Percentiles rank a stretch among this genome's conserved stretches.
Conservation (phyloP, 148 eudicot genomes). For the Nyssa sinensis region DNA sequence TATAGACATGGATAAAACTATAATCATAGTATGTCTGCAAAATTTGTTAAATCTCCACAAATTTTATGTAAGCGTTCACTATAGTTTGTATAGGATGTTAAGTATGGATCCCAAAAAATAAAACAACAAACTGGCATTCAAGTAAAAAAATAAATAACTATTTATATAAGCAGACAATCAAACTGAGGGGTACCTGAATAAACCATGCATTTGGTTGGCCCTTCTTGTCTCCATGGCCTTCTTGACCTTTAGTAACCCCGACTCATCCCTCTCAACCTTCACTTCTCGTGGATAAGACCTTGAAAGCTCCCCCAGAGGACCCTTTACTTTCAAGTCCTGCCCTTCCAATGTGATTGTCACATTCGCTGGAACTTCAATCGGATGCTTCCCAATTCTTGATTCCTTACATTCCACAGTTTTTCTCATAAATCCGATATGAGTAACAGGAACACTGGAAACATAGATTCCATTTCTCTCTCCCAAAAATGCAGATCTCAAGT, state of each 20-base stretch:
- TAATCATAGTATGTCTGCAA: not conserved
- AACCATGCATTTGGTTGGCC: constrained; percentile 96
- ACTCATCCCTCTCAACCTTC: constrained; percentile 59
- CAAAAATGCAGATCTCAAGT: constrained; percentile 49
- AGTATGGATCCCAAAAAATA: too few relatives aligned
- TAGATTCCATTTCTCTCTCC: constrained; percentile 48
- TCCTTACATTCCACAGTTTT: constrained; percentile 76
- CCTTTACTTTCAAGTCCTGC: constrained; percentile 73
- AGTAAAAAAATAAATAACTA: too few relatives aligned
- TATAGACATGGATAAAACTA: too few relatives aligned
- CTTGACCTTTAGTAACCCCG: constrained; percentile 59
- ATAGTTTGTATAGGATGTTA: not conserved
- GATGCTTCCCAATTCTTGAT: constrained; percentile 92
- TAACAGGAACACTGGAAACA: constrained; percentile 34
- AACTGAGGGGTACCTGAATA: constrained; percentile 58
- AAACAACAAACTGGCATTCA: not conserved
- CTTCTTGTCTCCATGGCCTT: constrained; percentile 80
- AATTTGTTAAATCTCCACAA: not conserved
- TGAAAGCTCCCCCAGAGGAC: constrained; percentile 89
- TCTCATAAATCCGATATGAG: constrained; percentile 40
- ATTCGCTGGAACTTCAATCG: constrained; percentile 77
- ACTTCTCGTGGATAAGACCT: constrained; percentile 83
- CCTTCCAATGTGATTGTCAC: constrained; percentile 70
- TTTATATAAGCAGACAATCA: too few relatives aligned
- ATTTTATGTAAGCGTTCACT: too few relatives aligned